phyloP scores from a whole-genome alignment of 345 rosid genomes.

The Bruguiera parviflora region DNA sequence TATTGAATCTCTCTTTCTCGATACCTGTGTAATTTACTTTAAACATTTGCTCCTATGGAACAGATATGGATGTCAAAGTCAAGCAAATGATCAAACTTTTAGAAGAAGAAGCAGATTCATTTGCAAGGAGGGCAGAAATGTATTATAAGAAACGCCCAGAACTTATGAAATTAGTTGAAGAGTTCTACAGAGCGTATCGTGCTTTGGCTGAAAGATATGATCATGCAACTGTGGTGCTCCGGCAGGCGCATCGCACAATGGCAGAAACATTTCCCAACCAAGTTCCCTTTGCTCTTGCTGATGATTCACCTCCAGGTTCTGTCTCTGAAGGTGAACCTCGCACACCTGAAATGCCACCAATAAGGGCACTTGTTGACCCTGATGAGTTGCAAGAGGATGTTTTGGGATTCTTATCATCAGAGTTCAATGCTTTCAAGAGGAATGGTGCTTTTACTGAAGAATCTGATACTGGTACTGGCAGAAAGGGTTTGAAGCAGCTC shows the following conservation, averaged over 20 bases:
- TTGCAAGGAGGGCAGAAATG: conserved; percentile 99
- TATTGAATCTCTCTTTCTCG: neutral
- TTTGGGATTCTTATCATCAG: conserved; percentile 47
- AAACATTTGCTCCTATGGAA: conserved; percentile 15
- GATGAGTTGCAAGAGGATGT: conserved; percentile 62
- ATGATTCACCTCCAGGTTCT: conserved; percentile 59
- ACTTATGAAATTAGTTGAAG: conserved; percentile 97
- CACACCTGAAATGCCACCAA: conserved; percentile 63
- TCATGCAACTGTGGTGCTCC: conserved; percentile 88
- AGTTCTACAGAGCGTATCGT: conserved; percentile 95
- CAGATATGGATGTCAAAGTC: conserved; percentile 96
- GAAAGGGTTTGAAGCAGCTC: conserved; percentile 59
- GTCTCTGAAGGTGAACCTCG: conserved; percentile 55
- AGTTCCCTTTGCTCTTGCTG: conserved; percentile 55
- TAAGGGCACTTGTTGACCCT: conserved; percentile 48
- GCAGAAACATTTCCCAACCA: conserved; percentile 95
- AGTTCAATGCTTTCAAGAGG: conserved; percentile 44
- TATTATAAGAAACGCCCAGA: conserved; percentile 96
- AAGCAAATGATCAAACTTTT: conserved; percentile 94
- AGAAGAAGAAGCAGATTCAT: conserved; percentile 99
- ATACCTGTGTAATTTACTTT: neutral
- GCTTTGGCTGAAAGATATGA: conserved; percentile 98
- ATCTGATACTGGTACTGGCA: conserved; percentile 42
- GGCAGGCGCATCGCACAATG: conserved; percentile 92
- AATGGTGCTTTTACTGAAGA: conserved; percentile 67